Percentiles rank a stretch among this genome's conserved stretches.
Evolutionary conservation across 768 basidiomycete species (phyloP).

Genomic region (Amanita exitialis): DNA sequence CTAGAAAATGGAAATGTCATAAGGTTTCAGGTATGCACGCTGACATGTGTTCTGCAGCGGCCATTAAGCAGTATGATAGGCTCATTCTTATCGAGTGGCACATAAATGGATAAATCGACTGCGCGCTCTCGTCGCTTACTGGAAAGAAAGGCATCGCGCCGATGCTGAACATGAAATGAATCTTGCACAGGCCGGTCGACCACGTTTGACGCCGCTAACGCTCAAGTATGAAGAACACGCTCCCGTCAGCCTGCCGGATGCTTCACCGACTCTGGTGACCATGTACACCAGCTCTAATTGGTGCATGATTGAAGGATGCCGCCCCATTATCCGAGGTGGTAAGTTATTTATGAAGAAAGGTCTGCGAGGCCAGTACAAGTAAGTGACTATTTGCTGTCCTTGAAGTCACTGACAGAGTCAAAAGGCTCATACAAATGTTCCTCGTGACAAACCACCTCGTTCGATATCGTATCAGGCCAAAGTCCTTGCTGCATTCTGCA

Average conservation of each 20-base stretch:
- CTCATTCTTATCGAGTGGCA: slow-evolving; percentile 53
- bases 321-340: slow-evolving; percentile 63
- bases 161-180: slow-evolving; percentile 82
- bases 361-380: slow-evolving; percentile 72
- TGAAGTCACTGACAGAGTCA: not conserved
- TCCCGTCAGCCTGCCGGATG: slow-evolving; percentile 40
- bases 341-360: slow-evolving; percentile 66
- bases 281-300: slow-evolving; percentile 58
- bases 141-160: slow-evolving; percentile 64
- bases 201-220: slow-evolving; percentile 49
- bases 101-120: slow-evolving; percentile 83
- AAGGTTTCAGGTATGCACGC: slow-evolving; percentile 65
- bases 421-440: slow-evolving; percentile 61
- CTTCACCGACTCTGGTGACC: slow-evolving; percentile 46
- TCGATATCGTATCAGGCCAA: slow-evolving; percentile 55
- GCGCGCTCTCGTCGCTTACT: slow-evolving; percentile 61
- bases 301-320: slow-evolving; percentile 79
- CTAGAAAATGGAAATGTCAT: slow-evolving; percentile 59
- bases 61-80: slow-evolving; percentile 25
- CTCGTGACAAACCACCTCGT: slow-evolving; percentile 70
- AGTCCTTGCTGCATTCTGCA: slow-evolving; percentile 45
- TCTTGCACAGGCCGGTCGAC: slow-evolving; percentile 48
- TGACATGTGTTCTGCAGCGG: not conserved
- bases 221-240: slow-evolving; percentile 31
- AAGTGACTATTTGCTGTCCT: slow-evolving; percentile 17